Evolutionary conservation across 352 stramenopile species (phyloP).

Genomic region (Hyaloperonospora arabidopsidis): DNA sequence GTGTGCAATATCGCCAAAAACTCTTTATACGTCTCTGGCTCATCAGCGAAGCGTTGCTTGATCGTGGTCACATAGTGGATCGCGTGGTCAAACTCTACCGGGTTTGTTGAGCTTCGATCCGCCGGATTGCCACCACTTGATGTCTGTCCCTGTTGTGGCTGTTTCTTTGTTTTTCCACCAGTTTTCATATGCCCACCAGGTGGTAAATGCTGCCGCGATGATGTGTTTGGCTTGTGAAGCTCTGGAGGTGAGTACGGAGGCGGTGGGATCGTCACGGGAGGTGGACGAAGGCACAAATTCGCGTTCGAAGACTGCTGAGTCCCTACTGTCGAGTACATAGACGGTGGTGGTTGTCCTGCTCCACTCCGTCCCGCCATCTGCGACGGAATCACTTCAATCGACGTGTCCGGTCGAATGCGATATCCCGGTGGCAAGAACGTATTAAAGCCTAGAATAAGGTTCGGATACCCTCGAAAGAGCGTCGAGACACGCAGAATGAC

Average conservation of each 20-base stretch:
- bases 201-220: conserved; percentile 42
- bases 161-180: conserved; percentile 56
- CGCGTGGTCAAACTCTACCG: conserved; percentile 98
- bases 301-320: conserved; percentile 22
- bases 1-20: conserved; percentile 99
- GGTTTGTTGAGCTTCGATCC: conserved; percentile 61
- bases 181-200: conserved; percentile 25
- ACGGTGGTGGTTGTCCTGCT: conserved; percentile 9
- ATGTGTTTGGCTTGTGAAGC: conserved; percentile 38
- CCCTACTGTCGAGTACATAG: conserved; percentile 29
- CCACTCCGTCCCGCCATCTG: conserved; percentile 44
- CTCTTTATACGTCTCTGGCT: conserved; percentile 97
- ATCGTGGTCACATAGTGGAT: conserved; percentile 99
- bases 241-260: conserved; percentile 54
- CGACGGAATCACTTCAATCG: conserved; percentile 70
- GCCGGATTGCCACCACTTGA: conserved; percentile 20
- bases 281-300: conserved; percentile 47
- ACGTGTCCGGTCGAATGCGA: conserved; percentile 79
- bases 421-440: conserved; percentile 96
- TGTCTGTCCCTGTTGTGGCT: conserved; percentile 26
- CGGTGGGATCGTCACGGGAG: conserved; percentile 62
- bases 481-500: conserved; percentile 97
- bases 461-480: conserved; percentile 97
- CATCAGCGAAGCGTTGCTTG: conserved; percentile 96
- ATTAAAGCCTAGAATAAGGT: conserved; percentile 98